phyloP scores from a whole-genome alignment of 176 grass and related monocot genomes.

The Oryza meridionalis region DNA sequence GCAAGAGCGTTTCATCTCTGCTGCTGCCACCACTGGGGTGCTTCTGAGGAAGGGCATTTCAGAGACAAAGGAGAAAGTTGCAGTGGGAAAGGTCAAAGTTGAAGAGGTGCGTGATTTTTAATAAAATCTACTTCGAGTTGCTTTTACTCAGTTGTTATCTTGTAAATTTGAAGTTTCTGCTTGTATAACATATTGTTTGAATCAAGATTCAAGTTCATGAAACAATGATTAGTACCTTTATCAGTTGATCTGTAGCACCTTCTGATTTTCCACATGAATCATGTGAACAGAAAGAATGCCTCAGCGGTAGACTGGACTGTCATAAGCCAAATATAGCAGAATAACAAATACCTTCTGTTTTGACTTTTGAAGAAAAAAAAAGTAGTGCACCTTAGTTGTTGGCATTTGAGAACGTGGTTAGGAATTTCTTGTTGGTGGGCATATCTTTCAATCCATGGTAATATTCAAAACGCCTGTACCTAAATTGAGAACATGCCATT shows the following conservation, averaged over 20 bases:
- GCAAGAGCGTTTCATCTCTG: constrained; percentile 83
- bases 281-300: neutral
- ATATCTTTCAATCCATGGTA: neutral
- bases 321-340: neutral
- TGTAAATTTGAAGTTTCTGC: constrained; percentile 1
- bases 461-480: neutral
- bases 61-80: constrained; percentile 95
- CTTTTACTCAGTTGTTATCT: neutral
- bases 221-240: neutral
- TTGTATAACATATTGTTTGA: neutral
- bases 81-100: constrained; percentile 93
- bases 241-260: neutral
- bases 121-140: neutral
- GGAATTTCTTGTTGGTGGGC: neutral
- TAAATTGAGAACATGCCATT: constrained; percentile 1
- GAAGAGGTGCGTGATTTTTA: constrained; percentile 69
- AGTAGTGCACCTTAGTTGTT: constrained; percentile 7
- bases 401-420: constrained; percentile 6
- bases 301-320: neutral
- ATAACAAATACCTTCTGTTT: neutral
- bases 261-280: neutral
- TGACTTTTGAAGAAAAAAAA: neutral
- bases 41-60: constrained; percentile 87
- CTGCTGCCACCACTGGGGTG: constrained; percentile 75
- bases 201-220: neutral